Evolutionary conservation across 2,329 filamentous ascomycete genomes (phyloP).

Genomic region (Pyricularia sp.): DNA sequence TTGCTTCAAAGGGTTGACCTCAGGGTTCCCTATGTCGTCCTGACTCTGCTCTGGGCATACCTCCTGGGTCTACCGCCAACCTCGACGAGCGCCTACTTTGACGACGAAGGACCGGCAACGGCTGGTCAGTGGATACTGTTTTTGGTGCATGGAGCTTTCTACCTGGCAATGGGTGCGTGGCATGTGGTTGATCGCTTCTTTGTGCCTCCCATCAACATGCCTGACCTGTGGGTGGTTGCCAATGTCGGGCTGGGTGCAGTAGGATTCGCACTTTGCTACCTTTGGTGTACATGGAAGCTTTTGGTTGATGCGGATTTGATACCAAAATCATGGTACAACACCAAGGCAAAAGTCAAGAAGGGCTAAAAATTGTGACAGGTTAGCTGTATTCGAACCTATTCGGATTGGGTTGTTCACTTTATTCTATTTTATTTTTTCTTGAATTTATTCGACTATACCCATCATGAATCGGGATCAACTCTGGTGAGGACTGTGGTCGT

Average conservation of each 20-base stretch:
- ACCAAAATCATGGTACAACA: conserved; percentile 16
- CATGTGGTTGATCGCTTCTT: conserved; percentile 66
- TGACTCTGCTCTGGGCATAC: conserved; percentile 85
- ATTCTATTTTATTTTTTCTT: background rate
- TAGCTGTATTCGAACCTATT: background rate
- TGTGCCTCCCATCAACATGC: conserved; percentile 62
- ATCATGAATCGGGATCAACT: background rate
- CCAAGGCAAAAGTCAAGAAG: conserved; percentile 24
- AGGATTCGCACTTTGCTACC: conserved; percentile 78
- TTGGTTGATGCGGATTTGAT: conserved; percentile 48
- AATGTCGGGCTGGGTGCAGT: conserved; percentile 82
- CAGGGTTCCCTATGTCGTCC: conserved; percentile 71
- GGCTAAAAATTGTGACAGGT: background rate
- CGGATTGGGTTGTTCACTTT: background rate
- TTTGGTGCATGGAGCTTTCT: conserved; percentile 67
- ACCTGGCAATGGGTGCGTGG: conserved; percentile 70
- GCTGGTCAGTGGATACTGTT: conserved; percentile 50
- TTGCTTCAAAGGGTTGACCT: conserved; percentile 79
- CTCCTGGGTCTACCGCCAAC: conserved; percentile 79
- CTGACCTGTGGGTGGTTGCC: conserved; percentile 87
- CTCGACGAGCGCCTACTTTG: conserved; percentile 59
- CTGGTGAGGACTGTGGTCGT: background rate
- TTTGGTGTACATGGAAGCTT: conserved; percentile 78
- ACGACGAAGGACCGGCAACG: conserved; percentile 29
- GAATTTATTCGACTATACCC: background rate